Base-by-base conservation (phyloP, 2,329 filamentous ascomycete species). In the Fonsecaea multimorphosa region DNA sequence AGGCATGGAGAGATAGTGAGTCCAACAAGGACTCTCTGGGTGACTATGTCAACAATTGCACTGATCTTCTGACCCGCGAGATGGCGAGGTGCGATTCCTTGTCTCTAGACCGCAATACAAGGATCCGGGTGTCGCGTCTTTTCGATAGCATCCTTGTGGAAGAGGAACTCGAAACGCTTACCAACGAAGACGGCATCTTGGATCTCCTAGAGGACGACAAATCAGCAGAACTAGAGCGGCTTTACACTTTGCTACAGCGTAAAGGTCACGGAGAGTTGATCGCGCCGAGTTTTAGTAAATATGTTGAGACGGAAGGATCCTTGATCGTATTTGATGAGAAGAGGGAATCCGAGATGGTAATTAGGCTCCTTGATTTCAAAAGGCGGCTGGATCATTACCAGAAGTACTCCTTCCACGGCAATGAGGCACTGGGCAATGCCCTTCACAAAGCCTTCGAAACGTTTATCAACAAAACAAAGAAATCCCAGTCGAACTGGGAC, bases 391-490 rank as follows among this genome's bases (percentile, higher is more conserved):
- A 97, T 74, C 79, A 88, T 46, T 88, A 94, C 71, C 90, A 92
- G 75, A 86, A 87, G 46, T 86, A 89, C 56, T 89, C 92, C 0
- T 97, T 99, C 74, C 83, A 85, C 54, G 87, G 87, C 60, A 87
- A 97, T 71, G 87, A 92, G n/a, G 85, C 87, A 24, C 88, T 98
- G 56, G 85, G 88, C 0, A 91, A 93, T 76, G 87, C 85, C 11
- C 83, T 99, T 71, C 87, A 95, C 63, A 92, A 97, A 73, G 86
- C 92, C 0, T 98, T 99, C 74, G 89, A 91, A 60, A 85, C 83
- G 0, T 97, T 98, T 73, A 97, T 99, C 84, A 99, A 99, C 77
- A 91, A 95, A 76, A 86, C 84, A 3, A 90, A 90, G 74, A 91
- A 89, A 74, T 88, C 86, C 1, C 84, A 86, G 7, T 83, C 87